Base-by-base conservation (phyloP, 352 stramenopile genomes). In the Phytophthora macrochlamydospora region DNA sequence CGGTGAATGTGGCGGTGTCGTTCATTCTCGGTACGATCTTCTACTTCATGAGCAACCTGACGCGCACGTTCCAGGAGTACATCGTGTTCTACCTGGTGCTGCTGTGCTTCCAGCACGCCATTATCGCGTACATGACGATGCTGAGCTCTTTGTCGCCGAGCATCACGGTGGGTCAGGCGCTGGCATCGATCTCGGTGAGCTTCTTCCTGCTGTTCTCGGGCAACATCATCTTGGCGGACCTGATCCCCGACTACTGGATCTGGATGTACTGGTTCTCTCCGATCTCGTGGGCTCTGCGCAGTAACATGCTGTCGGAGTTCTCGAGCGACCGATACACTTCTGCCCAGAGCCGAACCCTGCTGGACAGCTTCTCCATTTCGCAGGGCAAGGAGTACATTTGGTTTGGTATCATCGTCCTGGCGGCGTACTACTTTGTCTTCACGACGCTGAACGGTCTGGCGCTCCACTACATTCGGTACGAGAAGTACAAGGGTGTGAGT, bases 11-110 rank as follows among this genome's bases (percentile, higher is more conserved):
- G 33, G 61, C 77, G 7, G 86, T 95, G 57, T 84, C 84, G 14
- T 78, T 91, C 24, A 52, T 93, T 33, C 78, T 97, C 66, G 84
- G 82, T 44, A 88, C 79, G 7, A 79, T 97, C 52, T 78, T 94
- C 49, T 79, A 78, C 56, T 82, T 87, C 68, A 92, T 95, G 78
- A 89, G 89, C 67, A 87, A 87, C 1, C 62, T 97, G 31, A 73
- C 71, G 4, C 54, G 54, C 7, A 78, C 81, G 45, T 75, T 80
- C 33, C 56, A 59, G 48, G 83, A 84, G 55, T 94, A 87, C 58
- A 81, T 95, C 37, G 73, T 87, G 18, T 95, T 85, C 53, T 73
- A 92, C 50, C 62, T 76, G 1, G 76, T 94, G 29, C 65, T 95
- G 11, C 62, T 94, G 30, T 66, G 59, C 3, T 97, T 95, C 68